Evolutionary conservation across 2,329 filamentous ascomycete genomes (phyloP).

Genomic region (Sporothrix euskadiensis): DNA sequence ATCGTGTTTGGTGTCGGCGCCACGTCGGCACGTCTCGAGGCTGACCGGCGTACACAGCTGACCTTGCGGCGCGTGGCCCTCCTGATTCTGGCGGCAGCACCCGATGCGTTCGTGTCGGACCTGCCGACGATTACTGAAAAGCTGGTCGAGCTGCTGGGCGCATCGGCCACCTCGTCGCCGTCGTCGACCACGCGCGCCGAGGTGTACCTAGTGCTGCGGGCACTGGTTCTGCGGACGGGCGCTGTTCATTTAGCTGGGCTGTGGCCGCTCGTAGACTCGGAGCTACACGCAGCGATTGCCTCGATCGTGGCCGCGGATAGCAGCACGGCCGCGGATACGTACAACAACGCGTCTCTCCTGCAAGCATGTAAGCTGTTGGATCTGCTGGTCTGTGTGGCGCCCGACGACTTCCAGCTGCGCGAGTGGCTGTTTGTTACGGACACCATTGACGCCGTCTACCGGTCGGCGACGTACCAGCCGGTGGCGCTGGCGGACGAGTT

Average conservation of each 20-base stretch:
- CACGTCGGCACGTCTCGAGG: conserved; percentile 88
- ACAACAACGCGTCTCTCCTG: conserved; percentile 73
- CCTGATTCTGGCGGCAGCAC: conserved; percentile 72
- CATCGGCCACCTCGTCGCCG: conserved; percentile 84
- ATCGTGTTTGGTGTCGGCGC: conserved; percentile 99
- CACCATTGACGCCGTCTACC: conserved; percentile 93
- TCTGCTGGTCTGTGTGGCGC: conserved; percentile 77
- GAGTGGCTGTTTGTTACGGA: conserved; percentile 98
- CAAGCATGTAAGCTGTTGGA: conserved; percentile 95
- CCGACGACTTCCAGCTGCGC: conserved; percentile 96
- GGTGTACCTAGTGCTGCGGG: conserved; percentile 82
- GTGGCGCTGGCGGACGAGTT: conserved; percentile 70
- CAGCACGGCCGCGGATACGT: conserved; percentile 66
- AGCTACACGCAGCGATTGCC: conserved; percentile 77
- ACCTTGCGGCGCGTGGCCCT: conserved; percentile 81
- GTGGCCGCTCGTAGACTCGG: conserved; percentile 87
- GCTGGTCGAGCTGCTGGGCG: conserved; percentile 79
- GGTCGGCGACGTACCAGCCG: conserved; percentile 66
- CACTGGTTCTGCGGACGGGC: conserved; percentile 76
- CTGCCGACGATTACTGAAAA: conserved; percentile 75
- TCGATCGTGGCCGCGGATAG: conserved; percentile 70
- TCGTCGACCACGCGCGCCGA: conserved; percentile 88
- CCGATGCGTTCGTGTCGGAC: conserved; percentile 79
- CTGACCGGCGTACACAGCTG: conserved; percentile 88
- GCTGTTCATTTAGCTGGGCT: conserved; percentile 77